Evolutionary conservation across 306 rosid genomes (phyloP).

Genomic region (Cyamopsis tetragonoloba): DNA sequence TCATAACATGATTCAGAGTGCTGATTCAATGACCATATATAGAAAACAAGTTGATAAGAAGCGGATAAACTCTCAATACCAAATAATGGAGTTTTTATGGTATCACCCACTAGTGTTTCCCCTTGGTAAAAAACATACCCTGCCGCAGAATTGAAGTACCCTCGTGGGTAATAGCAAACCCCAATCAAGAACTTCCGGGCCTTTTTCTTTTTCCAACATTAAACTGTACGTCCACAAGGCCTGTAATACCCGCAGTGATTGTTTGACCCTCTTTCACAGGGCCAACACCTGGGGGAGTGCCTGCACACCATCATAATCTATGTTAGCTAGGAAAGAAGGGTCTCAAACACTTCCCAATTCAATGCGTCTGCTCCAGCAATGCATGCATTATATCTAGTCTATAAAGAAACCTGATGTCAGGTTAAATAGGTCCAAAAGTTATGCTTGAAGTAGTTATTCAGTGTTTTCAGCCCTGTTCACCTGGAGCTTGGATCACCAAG

Average conservation of each 20-base stretch:
- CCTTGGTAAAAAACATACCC: not conserved
- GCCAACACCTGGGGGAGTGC: constrained; percentile 95
- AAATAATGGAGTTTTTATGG: not conserved
- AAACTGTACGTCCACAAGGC: constrained; percentile 64
- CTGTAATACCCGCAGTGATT: constrained; percentile 83
- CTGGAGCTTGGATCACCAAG: not conserved
- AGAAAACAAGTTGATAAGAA: not conserved
- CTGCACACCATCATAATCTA: constrained; percentile 44
- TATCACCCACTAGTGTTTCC: not conserved
- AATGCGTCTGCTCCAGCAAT: not conserved
- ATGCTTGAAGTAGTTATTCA: not conserved
- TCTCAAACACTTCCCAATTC: not conserved
- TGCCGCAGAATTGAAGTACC: not conserved
- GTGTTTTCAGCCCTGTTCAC: not conserved
- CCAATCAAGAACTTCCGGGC: constrained; percentile 24
- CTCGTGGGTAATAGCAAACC: not conserved
- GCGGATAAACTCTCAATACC: not conserved
- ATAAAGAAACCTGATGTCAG: not conserved
- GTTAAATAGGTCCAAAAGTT: not conserved
- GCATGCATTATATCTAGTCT: not conserved
- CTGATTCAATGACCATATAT: constrained; percentile 5
- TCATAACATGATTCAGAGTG: not conserved
- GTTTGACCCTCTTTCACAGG: constrained; percentile 87
- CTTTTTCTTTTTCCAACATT: constrained; percentile 55
- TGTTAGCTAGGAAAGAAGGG: constrained; percentile 16